These are phyloP conservation scores for Asterochloris sp. DNA, from an alignment of 139 green algal genomes.

Conservation along the genomic window DNA sequence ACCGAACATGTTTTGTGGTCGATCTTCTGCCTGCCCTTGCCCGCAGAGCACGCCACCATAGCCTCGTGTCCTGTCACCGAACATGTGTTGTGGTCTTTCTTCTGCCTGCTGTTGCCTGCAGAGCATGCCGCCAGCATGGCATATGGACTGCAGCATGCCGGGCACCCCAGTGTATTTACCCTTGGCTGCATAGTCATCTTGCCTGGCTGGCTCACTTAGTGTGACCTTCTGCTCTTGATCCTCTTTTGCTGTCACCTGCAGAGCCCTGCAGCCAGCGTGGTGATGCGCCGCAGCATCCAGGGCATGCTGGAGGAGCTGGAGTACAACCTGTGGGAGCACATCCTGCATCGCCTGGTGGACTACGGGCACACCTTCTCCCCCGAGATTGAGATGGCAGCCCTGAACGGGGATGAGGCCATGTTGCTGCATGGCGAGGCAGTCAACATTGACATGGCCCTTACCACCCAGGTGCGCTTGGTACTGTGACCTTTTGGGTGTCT, in stretches of 20 bases:
- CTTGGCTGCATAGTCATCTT: not conserved
- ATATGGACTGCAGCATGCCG: no score
- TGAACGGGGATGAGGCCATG: conserved; percentile 18
- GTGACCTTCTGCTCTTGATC: not conserved
- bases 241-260: not conserved
- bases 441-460: conserved; percentile 55
- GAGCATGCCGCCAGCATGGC: no score
- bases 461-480: conserved; percentile 32
- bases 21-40: no score
- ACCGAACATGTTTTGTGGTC: no score
- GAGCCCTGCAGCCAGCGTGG: conserved; percentile 14
- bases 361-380: conserved; percentile 52
- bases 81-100: no score
- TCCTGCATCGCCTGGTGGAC: conserved; percentile 46
- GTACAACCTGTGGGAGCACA: conserved; percentile 52
- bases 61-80: no score
- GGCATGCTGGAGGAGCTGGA: conserved; percentile 59
- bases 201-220: not conserved
- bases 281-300: conserved; percentile 43
- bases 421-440: conserved; percentile 57
- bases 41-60: no score
- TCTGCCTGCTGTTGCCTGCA: no score
- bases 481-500: not conserved
- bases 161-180: not conserved
- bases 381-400: conserved; percentile 52